Percentiles rank a stretch among this genome's conserved stretches.
Conservation (phyloP, 2,329 filamentous ascomycete genomes). For the Hypoxylon sp. region DNA sequence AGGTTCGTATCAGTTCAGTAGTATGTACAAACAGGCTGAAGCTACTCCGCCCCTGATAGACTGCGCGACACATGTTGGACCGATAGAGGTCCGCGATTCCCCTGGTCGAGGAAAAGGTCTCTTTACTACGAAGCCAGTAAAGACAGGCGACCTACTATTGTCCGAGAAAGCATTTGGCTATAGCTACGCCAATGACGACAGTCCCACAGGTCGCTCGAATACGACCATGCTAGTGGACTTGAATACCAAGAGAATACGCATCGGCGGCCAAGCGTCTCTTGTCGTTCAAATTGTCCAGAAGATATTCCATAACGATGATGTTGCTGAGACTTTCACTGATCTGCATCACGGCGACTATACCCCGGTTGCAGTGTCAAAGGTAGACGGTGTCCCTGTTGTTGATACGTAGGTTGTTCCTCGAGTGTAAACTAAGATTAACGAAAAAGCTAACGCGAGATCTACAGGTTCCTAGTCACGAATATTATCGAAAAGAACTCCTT, state of each 20-base stretch:
- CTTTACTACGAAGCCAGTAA: conserved; percentile 58
- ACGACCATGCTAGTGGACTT: conserved; percentile 50
- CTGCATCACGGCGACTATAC: conserved; percentile 54
- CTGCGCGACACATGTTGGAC: conserved; percentile 55
- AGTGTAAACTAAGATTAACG: not conserved
- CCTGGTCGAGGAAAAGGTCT: conserved; percentile 57
- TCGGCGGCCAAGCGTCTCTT: conserved; percentile 54
- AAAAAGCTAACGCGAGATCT: not conserved
- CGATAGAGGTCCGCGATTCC: conserved; percentile 53
- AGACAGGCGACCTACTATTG: conserved; percentile 60
- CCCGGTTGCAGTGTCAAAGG: conserved; percentile 34
- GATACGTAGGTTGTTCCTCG: conserved; percentile 52
- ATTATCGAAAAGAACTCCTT: conserved; percentile 57
- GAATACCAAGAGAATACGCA: conserved; percentile 42
- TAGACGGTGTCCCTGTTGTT: conserved; percentile 53
- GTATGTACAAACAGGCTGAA: conserved; percentile 50
- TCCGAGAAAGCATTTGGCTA: conserved; percentile 65
- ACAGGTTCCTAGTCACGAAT: conserved; percentile 56
- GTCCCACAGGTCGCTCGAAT: conserved; percentile 24
- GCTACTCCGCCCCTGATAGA: conserved; percentile 54
- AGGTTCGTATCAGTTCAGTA: conserved; percentile 52
- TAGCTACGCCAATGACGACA: conserved; percentile 43
- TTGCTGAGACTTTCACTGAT: conserved; percentile 46
- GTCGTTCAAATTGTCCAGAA: conserved; percentile 55
- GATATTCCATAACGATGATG: conserved; percentile 52